Base-by-base conservation (phyloP, 1,284 basidiomycete species). In the Trichosporon sp. region DNA sequence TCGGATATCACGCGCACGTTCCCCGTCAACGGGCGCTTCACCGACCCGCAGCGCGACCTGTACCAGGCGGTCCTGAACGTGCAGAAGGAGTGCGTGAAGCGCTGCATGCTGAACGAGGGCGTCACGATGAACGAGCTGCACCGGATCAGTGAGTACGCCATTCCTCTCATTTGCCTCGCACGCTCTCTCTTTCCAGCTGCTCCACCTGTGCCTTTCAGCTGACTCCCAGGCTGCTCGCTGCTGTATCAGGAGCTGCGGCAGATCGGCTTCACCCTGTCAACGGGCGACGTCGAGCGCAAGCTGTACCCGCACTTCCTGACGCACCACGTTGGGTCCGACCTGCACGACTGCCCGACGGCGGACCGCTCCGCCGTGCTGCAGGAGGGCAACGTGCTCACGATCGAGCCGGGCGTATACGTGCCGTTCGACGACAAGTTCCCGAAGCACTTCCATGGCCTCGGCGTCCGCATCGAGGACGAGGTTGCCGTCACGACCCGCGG, bases 1-100 rank as follows among this genome's bases (percentile, higher is more conserved):
- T 95, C 93, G 53, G 96, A 99, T 81, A 98, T 99, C 75, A 98
- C 95, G 7, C 91, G 96, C 51, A 95, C 95, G 15, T 98, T 90
- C 80, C 96, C 97, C 1, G 90, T 88, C 15, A 89, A 88, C 3
- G 94, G 94, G 0, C 85, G 78, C 27, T 99, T 98, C 81, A 90
- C 89, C 1, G 77, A 86, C 0, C 86, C 95, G 1, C 97, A 99
- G 79, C 86, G 87, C 29, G 94, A 95, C 68, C 81, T 99, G 12
- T 99, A 99, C 83, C 85, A 88, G 60, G 87, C 87, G 0, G 85
- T 88, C 0, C 77, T 88, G 62, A 82, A 81, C 58, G 85, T 85
- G 21, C 84, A 87, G 68, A 86, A 87, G 72, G 77, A 79, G 44
- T 85, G 85, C 69, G 83, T 86, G 23, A 73, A 77, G 68, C 67